Evolutionary conservation across 257 asterid species (phyloP), one percentile per base, ranked within the genome.

Genomic region (Fraxinus americana): DNA sequence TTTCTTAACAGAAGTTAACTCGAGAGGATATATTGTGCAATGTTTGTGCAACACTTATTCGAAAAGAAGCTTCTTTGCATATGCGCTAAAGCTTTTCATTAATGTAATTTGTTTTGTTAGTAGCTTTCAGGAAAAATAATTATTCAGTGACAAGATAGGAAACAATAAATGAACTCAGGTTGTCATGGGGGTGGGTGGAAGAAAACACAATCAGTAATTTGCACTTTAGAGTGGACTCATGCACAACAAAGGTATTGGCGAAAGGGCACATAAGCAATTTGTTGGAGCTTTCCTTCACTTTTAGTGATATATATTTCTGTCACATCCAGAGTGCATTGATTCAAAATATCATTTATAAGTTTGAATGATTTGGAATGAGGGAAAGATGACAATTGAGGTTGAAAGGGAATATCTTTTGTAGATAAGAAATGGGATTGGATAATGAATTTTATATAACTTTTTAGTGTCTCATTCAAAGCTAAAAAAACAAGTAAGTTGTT

Each of bases 1-100:
- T 82, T 70, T 67, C 32, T 52, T 76, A 30, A 41, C 41, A 9
- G 36, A 67, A 67, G 73, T 23, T 54, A 71, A 10, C 57, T 83
- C 59, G 45, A 23, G 69, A 25, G 19, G 38, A 68, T 36, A 65
- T 69, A 57, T 71, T 63, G 48, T 68, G 34, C 50, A 77, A 34
- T 57, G 57, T 27, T 59, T 57, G 38, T 38, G 52, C 23, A 36
- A 63, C n/a, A 1, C 45, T 72, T 65, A 41, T 68, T 67, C 19
- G 35, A 25, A 63, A 63, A 25, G 34, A 63, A 23, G 69, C 67
- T 63, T 61, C 34, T 61, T 25, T 10, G 17, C 17, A 21, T 23
- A 25, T 61, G 17, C 14, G 2, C 68, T 61, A 57, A 57, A 57
- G 66, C 16, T 61, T 61, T 61, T 61, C 65, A n/a, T 1, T 23